phyloP scores from a whole-genome alignment of 495 filamentous ascomycete genomes.

The Penicillium samsonianum region DNA sequence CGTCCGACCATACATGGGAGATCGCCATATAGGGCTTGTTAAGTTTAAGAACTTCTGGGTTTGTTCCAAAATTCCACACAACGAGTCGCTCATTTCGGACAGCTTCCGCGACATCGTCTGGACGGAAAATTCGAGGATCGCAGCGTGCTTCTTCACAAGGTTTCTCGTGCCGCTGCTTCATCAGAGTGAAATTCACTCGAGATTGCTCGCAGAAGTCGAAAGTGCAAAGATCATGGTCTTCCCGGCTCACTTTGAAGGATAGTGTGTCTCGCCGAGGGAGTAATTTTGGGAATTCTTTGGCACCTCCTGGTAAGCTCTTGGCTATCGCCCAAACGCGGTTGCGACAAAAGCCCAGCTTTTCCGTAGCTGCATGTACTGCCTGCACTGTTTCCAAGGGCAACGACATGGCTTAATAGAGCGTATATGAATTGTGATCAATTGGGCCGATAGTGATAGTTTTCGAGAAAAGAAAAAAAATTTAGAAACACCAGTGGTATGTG shows the following conservation, averaged over 20 bases:
- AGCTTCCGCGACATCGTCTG: not conserved
- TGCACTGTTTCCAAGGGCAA: not conserved
- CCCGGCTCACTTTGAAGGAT: too few relatives aligned
- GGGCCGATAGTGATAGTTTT: too few relatives aligned
- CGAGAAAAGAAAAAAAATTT: too few relatives aligned
- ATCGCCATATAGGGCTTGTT: constrained; percentile 29
- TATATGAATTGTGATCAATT: too few relatives aligned
- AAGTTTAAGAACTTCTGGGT: not conserved
- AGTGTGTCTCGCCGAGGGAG: not conserved
- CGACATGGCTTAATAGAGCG: too few relatives aligned
- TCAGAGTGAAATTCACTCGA: constrained; percentile 21
- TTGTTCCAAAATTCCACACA: constrained; percentile 4
- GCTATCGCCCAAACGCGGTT: constrained; percentile 29
- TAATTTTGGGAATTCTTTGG: constrained; percentile 2
- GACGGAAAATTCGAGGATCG: not conserved
- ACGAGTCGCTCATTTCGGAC: not conserved
- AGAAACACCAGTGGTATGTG: too few relatives aligned
- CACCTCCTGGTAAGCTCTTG: constrained; percentile 9
- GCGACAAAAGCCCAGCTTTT: constrained; percentile 23
- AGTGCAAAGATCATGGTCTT: constrained; percentile 19
- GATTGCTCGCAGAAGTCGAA: constrained; percentile 27
- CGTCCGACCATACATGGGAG: constrained; percentile 36
- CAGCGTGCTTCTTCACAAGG: constrained; percentile 13
- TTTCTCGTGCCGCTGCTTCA: constrained; percentile 26
- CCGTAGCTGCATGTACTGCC: not conserved